Conservation (phyloP, 139 green algal species). For the Tetradesmus obliquus region DNA sequence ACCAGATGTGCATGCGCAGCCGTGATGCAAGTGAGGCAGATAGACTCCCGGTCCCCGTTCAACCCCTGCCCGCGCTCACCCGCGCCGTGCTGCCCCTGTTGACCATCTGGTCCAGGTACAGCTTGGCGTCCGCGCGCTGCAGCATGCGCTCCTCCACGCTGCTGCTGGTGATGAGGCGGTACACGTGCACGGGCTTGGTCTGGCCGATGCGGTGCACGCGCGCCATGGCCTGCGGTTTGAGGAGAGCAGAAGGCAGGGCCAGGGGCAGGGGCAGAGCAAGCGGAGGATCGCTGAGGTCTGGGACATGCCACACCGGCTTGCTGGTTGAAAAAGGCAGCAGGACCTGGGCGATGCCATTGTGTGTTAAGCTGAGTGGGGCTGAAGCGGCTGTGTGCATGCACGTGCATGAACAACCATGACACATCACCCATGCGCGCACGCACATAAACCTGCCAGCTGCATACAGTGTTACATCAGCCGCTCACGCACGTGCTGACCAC, state of each 20-base stretch:
- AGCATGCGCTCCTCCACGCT: constrained; percentile 84
- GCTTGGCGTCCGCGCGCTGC: constrained; percentile 76
- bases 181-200: constrained; percentile 71
- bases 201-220: constrained; percentile 89
- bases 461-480: no score
- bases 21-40: neutral
- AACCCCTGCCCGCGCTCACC: constrained; percentile 4
- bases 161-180: constrained; percentile 65
- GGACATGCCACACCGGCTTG: neutral
- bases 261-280: neutral
- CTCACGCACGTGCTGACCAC: no score
- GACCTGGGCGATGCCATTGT: constrained; percentile 43
- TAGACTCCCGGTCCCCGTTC: neutral
- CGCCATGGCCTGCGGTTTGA: constrained; percentile 85
- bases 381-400: no score
- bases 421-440: no score
- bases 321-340: neutral
- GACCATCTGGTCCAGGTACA: constrained; percentile 82
- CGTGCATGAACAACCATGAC: no score
- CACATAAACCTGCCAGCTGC: no score
- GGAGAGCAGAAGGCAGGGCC: neutral
- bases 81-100: constrained; percentile 64
- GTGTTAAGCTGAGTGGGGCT: neutral
- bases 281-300: neutral
- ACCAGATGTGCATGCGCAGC: neutral